Conservation (phyloP, 805 yeast species). For the Kazachstania taianensis region DNA sequence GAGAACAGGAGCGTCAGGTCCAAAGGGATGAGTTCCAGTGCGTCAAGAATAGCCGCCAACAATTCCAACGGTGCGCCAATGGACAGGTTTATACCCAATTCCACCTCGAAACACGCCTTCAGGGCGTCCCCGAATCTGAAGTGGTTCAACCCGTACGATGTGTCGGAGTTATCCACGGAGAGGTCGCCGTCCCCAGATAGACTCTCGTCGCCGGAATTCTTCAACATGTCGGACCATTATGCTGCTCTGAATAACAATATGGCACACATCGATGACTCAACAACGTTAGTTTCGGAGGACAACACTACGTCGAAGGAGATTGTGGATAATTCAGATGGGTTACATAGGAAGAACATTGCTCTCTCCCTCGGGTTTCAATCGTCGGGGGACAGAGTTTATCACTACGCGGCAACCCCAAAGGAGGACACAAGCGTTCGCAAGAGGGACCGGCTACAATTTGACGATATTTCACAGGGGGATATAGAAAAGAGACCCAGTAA, state of each 20-base stretch:
- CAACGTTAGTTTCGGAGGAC: background rate
- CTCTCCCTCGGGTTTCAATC: slow-evolving; percentile 35
- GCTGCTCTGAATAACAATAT: slow-evolving; percentile 15
- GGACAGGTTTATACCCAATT: slow-evolving; percentile 34
- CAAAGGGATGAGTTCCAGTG: too few relatives aligned
- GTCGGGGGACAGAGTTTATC: slow-evolving; percentile 10
- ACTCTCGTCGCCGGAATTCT: slow-evolving; percentile 26
- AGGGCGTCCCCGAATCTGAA: slow-evolving; percentile 12
- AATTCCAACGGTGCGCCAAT: slow-evolving; percentile 14
- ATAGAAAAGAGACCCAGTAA: slow-evolving; percentile 15
- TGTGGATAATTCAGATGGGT: slow-evolving; percentile 7
- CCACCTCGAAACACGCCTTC: slow-evolving; percentile 24
- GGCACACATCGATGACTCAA: background rate
- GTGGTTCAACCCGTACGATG: slow-evolving; percentile 6
- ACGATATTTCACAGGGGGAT: too few relatives aligned
- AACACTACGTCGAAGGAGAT: background rate
- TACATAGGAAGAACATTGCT: slow-evolving; percentile 36
- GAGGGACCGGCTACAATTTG: background rate
- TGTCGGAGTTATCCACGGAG: slow-evolving; percentile 7
- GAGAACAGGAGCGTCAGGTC: too few relatives aligned
- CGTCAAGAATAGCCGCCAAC: too few relatives aligned
- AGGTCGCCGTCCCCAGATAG: slow-evolving; percentile 21
- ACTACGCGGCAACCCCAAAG: background rate
- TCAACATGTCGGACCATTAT: slow-evolving; percentile 6
- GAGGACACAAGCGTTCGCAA: background rate